These are phyloP conservation scores for Phaeotremella fagi DNA, from an alignment of 768 basidiomycete species.

Conservation along the genomic window DNA sequence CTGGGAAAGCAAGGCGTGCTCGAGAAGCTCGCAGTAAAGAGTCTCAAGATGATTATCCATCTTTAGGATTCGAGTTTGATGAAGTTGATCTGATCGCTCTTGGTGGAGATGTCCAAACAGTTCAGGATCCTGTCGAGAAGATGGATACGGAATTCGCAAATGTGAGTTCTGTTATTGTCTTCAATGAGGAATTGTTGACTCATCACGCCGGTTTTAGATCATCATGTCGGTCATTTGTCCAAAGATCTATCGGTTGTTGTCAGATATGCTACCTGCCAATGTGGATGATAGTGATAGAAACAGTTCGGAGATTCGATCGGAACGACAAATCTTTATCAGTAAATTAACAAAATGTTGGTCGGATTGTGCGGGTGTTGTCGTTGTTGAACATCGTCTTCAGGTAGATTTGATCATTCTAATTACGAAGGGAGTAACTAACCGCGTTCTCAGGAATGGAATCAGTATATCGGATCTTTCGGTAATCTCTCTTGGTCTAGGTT, in stretches of 20 bases:
- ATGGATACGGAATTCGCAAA: conserved; percentile 56
- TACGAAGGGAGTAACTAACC: neutral
- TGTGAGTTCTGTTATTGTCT: conserved; percentile 48
- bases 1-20: conserved; percentile 45
- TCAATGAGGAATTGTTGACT: conserved; percentile 2
- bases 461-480: conserved; percentile 56
- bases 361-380: conserved; percentile 60
- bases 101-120: conserved; percentile 52
- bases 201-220: no score
- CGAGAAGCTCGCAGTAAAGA: conserved; percentile 51
- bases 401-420: conserved; percentile 48
- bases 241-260: conserved; percentile 58
- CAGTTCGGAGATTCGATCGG: conserved; percentile 18
- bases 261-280: conserved; percentile 51
- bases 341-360: conserved; percentile 69
- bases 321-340: conserved; percentile 52
- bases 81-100: conserved; percentile 61
- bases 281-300: conserved; percentile 15
- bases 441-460: conserved; percentile 58
- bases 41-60: conserved; percentile 67
- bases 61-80: conserved; percentile 60
- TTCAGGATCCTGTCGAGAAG: conserved; percentile 34
- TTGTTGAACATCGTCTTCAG: conserved; percentile 54
- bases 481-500: conserved; percentile 59
- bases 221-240: conserved; percentile 55